Evolutionary conservation across 352 stramenopile genomes (phyloP).

Genomic region (Phytophthora pinifolia): DNA sequence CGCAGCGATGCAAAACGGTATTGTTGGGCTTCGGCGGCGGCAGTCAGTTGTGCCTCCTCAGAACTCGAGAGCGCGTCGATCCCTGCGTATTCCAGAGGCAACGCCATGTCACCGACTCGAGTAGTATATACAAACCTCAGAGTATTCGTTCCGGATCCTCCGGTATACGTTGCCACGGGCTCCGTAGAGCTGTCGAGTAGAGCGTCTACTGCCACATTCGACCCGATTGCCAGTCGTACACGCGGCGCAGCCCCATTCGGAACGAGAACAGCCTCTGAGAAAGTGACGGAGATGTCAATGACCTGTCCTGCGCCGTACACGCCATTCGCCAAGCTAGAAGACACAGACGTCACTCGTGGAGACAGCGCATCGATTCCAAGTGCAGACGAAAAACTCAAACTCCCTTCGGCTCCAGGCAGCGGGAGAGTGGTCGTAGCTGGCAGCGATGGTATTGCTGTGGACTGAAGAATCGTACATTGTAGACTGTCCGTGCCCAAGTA

Average conservation of each 20-base stretch:
- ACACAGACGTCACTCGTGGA: slow-evolving; percentile 49
- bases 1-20: slow-evolving; percentile 43
- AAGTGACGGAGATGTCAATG: slow-evolving; percentile 52
- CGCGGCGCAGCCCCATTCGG: slow-evolving; percentile 18
- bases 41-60: slow-evolving; percentile 22
- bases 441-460: slow-evolving; percentile 46
- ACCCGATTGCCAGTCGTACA: slow-evolving; percentile 47
- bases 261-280: slow-evolving; percentile 52
- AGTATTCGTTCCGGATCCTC: slow-evolving; percentile 38
- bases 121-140: slow-evolving; percentile 45
- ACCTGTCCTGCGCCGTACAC: slow-evolving; percentile 63
- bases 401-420: slow-evolving; percentile 38
- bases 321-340: slow-evolving; percentile 41
- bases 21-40: slow-evolving; percentile 14
- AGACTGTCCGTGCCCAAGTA: slow-evolving; percentile 49
- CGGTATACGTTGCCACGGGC: slow-evolving; percentile 34
- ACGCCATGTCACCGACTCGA: slow-evolving; percentile 48
- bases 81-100: slow-evolving; percentile 58
- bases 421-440: slow-evolving; percentile 42
- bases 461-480: slow-evolving; percentile 47
- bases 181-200: not conserved
- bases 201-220: slow-evolving; percentile 19
- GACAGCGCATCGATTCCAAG: slow-evolving; percentile 49
- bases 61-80: slow-evolving; percentile 44
- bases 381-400: slow-evolving; percentile 36